Evolutionary conservation across 2,329 filamentous ascomycete genomes (phyloP), one percentile per base, ranked within the genome.

Genomic region (Paramyrothecium sp.): DNA sequence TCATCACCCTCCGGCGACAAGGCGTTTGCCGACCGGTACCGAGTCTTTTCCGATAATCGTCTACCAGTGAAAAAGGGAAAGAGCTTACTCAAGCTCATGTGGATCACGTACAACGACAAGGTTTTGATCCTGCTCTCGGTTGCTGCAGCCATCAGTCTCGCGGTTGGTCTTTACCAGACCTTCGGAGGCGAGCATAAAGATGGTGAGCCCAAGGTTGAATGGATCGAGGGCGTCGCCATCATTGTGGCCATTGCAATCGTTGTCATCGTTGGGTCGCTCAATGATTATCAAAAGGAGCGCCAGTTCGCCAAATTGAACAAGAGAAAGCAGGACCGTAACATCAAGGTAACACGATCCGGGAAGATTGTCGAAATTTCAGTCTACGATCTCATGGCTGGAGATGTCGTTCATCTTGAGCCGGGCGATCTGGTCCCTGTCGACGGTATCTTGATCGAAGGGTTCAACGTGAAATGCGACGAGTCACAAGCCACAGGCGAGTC

Each of bases 101-200:
- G 89, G 89, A 89, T 92, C 65, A 91, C 90, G 0, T 91, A 91
- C 71, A 91, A 92, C 73, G 90, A 93, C 79, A 93, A 92, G 70
- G 88, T 93, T 3, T 76, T 92, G 50, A 89, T 91, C 58, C 77
- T 92, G 7, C 78, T 92, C 55, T 89, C 88, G 0, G 77, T 83
- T 52, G 90, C 90, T 48, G 90, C 90, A 3, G 78, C 86, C 41
- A 84, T 93, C 53, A 92, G 89, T 49, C 79, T 93, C 48, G 88
- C 86, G 5, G 81, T 93, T 47, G 90, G 90, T 51, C 77, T 92
- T 0, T 93, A 92, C 70, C 88, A 92, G 70, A 89, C 88, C 0
- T 88, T 91, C 68, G 88, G 88, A 13, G 75, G 76, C 20, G 63
- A 78, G 3, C 86, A 89, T 60, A 67, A 76, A 3, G 56, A 71